These are phyloP conservation scores for Fusarium heterosporum DNA, from an alignment of 2,329 filamentous ascomycete species.

Conservation along the genomic window DNA sequence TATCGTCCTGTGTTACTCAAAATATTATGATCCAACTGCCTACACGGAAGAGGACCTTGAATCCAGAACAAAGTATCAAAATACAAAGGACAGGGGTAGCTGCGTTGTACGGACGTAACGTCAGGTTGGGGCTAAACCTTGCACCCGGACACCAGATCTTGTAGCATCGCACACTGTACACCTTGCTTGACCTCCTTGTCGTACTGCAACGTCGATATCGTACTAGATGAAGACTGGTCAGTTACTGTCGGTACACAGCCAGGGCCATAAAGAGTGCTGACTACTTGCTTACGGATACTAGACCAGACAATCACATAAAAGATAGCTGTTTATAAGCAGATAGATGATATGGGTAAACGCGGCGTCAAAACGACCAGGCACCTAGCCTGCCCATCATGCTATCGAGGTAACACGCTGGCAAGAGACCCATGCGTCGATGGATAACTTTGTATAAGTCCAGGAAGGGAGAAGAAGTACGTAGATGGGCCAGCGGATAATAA, in stretches of 20 bases:
- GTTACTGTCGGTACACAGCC: slow-evolving; percentile 1
- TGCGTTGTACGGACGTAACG: slow-evolving; percentile 31
- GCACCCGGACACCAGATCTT: slow-evolving; percentile 46
- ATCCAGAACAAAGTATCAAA: slow-evolving; percentile 22
- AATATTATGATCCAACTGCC: slow-evolving; percentile 28
- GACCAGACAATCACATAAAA: not conserved
- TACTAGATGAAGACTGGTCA: not conserved
- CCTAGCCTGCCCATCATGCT: not conserved
- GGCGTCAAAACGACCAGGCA: not conserved
- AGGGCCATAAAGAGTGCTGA: not conserved
- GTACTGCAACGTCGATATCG: slow-evolving; percentile 27
- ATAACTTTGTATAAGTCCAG: not conserved
- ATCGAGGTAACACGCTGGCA: not conserved
- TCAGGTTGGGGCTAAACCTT: slow-evolving; percentile 38
- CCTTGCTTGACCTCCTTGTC: slow-evolving; percentile 39
- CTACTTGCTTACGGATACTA: not conserved
- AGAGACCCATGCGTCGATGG: not conserved
- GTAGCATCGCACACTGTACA: slow-evolving; percentile 46
- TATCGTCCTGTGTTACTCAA: slow-evolving; percentile 38
- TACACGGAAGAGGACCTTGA: slow-evolving; percentile 26
- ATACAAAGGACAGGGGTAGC: slow-evolving; percentile 26
- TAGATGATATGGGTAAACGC: not conserved
- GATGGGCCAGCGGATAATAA: not conserved
- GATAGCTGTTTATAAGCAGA: not conserved
- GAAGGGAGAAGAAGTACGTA: not conserved